Evolutionary conservation across 768 basidiomycete genomes (phyloP), one percentile per base, ranked within the genome.

Genomic region (Saitozyma podzolica): DNA sequence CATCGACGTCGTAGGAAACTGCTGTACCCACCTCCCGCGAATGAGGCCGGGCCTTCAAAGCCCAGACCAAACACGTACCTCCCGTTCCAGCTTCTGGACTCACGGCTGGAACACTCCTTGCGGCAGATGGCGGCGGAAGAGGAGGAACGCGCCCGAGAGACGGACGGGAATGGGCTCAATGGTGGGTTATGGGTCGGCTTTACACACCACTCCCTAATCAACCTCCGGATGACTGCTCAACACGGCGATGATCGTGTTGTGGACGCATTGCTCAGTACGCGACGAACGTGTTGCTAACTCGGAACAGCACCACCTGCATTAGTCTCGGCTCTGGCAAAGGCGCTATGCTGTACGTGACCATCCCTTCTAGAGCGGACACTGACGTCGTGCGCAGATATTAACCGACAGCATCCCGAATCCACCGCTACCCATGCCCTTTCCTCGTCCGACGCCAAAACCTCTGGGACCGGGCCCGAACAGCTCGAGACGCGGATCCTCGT

Each of bases 301-400:
- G 52, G 8, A 17, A 14, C 58, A 70, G 75, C 77, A 45, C 71
- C 71, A n/a, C 72, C 72, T 16, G 69, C 87, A 3, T 83, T 99
- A 50, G 94, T 98, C 52, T 86, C 91, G 45, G 92, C 94, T 13
- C 79, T 98, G 59, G 89, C 90, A 39, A 97, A 96, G 79, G 89
- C 93, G 3, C 82, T 98, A 14, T 98, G 95, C 73, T 91, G 93
- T 95, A 80, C 56, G 84, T 76, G n/a, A 16, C 13, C 7, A 17
- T 53, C 13, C 51, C 16, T n/a, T 13, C 19, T 39, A 2, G 13
- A 37, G 5, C 2, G 20, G 29, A 37, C 45, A 7, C 13, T 52
- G 39, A 52, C 16, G 51, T 37, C 82, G 50, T 79, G 80, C n/a
- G 8, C 75, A 89, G 88, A 87, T 62, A 86, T 89, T 75, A 89